Conservation (phyloP, 768 basidiomycete species). For the Russula compacta region DNA sequence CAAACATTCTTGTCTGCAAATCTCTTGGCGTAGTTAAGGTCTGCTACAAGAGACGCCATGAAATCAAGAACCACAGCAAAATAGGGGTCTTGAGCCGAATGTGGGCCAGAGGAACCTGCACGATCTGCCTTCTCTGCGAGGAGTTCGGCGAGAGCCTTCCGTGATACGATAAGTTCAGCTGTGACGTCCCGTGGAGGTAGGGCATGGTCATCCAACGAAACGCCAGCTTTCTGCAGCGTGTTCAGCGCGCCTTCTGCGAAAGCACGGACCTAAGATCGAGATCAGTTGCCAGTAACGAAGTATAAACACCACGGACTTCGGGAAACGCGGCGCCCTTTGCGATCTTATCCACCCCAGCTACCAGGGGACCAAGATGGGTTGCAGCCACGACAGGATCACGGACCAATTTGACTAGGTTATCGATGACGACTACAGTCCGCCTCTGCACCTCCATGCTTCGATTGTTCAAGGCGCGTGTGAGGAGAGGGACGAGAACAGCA, state of each 20-base stretch:
- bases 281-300: background rate
- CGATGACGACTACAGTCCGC: slow-evolving; percentile 87
- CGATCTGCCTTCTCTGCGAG: slow-evolving; percentile 43
- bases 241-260: slow-evolving; percentile 78
- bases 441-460: slow-evolving; percentile 95
- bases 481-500: slow-evolving; percentile 88
- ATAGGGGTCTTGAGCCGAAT: slow-evolving; percentile 43
- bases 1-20: slow-evolving; percentile 49
- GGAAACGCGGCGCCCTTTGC: slow-evolving; percentile 90
- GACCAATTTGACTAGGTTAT: slow-evolving; percentile 96
- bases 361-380: slow-evolving; percentile 74
- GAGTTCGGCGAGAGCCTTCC: slow-evolving; percentile 48
- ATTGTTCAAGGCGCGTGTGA: slow-evolving; percentile 86
- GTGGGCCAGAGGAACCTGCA: slow-evolving; percentile 36
- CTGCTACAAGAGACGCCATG: slow-evolving; percentile 64
- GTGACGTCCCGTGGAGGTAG: slow-evolving; percentile 62
- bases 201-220: slow-evolving; percentile 63
- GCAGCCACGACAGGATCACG: slow-evolving; percentile 87
- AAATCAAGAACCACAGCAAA: slow-evolving; percentile 59
- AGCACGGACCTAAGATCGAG: slow-evolving; percentile 60
- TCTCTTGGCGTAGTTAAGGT: slow-evolving; percentile 56
- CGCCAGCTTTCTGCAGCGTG: slow-evolving; percentile 76
- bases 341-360: slow-evolving; percentile 87
- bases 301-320: slow-evolving; percentile 44
- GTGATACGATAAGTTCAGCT: slow-evolving; percentile 48